Base-by-base conservation (phyloP, 129 eudicot species). In the Pulicaria dysenterica region DNA sequence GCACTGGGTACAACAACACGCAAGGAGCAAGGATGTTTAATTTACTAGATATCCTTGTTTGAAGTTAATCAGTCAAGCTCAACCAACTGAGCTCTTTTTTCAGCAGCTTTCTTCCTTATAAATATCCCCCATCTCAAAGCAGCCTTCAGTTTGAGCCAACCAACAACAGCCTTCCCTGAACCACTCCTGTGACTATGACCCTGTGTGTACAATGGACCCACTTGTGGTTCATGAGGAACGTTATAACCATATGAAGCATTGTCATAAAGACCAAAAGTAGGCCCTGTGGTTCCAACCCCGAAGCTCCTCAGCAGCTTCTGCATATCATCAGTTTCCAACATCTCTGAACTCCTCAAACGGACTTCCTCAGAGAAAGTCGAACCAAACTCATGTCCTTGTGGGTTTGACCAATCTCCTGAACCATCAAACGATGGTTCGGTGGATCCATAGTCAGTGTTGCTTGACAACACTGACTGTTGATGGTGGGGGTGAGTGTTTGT, bases 91-190 rank as follows among this genome's bases (percentile, higher is more conserved):
- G 88, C 88, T 80, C 88, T 84, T 72, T 85, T 84, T 68, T 84
- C 88, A 13, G 88, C 88, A 68, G 88, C 88, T 84, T 80, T 84
- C 85, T 81, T 84, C 69, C 88, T 73, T 67, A 84, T 58, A 63
- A 84, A 84, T 10, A 84, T 84, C 47, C 88, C 88, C 88, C 85
- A 84, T 73, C 88, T 80, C 34, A 84, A 70, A 13, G 88, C 88
- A 63, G 88, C 88, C 74, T 84, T 84, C n/a, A 84, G 75, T 69
- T 84, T 84, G 42, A 84, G 88, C 88, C 88, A 84, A 54, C 88
- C 85, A 12, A 84, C 85, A 50, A 84, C 85, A 16, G 85, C 88
- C 72, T 77, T 84, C 37, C 88, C 88, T 5, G 88, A 84, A 63
- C 85, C 70, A 64, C 83, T 61, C 31, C 78, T 69, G 11, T 37